These are phyloP conservation scores for Colletotrichum tofieldiae DNA, from an alignment of 2,329 filamentous ascomycete species.

Conservation along the genomic window DNA sequence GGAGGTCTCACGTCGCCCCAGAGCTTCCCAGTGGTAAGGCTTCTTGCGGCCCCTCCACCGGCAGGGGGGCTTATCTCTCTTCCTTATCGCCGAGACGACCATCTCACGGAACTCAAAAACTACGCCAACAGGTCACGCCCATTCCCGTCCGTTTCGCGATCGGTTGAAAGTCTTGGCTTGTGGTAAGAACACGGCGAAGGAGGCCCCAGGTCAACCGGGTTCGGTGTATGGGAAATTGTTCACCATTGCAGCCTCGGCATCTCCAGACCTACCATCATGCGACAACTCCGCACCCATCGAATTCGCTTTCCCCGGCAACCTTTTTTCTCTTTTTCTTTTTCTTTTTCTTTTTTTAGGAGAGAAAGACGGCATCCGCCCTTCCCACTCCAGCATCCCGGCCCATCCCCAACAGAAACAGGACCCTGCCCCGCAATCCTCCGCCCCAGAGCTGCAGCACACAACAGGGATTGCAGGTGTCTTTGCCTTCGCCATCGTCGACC, in stretches of 20 bases:
- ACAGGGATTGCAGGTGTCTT: conserved; percentile 31
- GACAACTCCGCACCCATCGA: conserved; percentile 16
- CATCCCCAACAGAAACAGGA: conserved; percentile 44
- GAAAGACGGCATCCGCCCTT: conserved; percentile 27
- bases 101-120: conserved; percentile 14
- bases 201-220: neutral
- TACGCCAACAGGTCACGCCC: neutral
- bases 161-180: neutral
- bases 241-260: conserved; percentile 27
- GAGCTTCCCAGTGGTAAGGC: conserved; percentile 29
- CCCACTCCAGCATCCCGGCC: conserved; percentile 39
- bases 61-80: conserved; percentile 23
- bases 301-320: conserved; percentile 15
- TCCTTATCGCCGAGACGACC: conserved; percentile 35
- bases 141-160: neutral
- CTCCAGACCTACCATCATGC: conserved; percentile 13
- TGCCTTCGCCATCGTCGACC: conserved; percentile 19
- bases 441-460: conserved; percentile 29
- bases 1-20: conserved; percentile 36
- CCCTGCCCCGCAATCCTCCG: conserved; percentile 41
- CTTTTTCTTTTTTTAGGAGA: neutral
- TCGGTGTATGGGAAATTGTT: neutral
- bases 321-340: conserved; percentile 5
- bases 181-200: neutral
- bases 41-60: neutral